phyloP scores from a whole-genome alignment of 345 rosid species.

The Populus nigra region DNA sequence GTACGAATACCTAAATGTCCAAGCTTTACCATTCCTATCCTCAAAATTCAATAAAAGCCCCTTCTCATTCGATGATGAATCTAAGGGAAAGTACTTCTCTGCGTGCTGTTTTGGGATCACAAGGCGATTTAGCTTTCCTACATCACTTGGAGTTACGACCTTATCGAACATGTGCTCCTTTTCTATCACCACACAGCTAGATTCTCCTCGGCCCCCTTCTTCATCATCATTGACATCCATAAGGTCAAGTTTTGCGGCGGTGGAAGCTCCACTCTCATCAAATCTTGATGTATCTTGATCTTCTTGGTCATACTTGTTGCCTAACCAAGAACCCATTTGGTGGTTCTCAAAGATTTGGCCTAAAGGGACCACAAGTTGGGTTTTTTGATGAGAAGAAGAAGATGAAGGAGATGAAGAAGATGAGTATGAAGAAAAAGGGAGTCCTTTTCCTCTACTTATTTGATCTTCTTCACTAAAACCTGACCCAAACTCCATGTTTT shows the following conservation, averaged over 20 bases:
- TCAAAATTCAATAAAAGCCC: conserved; percentile 85
- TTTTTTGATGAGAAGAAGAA: conserved; percentile 5
- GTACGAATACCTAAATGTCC: conserved; percentile 90
- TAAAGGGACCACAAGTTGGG: neutral
- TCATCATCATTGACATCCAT: conserved; percentile 20
- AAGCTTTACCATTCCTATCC: conserved; percentile 66
- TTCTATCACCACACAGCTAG: conserved; percentile 23
- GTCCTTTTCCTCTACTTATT: conserved; percentile 26
- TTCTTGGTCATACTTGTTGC: conserved; percentile 20
- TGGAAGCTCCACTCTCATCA: neutral
- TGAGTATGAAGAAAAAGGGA: conserved; percentile 27
- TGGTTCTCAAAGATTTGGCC: conserved; percentile 12
- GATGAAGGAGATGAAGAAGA: conserved; percentile 21
- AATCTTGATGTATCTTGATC: conserved; percentile 25
- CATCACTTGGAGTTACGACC: conserved; percentile 64
- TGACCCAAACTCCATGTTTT: conserved; percentile 32
- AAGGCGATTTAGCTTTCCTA: conserved; percentile 61
- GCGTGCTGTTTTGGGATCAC: conserved; percentile 69
- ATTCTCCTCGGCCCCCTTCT: conserved; percentile 18
- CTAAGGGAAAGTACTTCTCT: conserved; percentile 81
- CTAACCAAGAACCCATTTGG: conserved; percentile 41
- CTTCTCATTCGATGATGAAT: conserved; percentile 66
- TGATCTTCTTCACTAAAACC: conserved; percentile 27
- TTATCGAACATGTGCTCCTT: conserved; percentile 62
- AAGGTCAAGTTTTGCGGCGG: conserved; percentile 12